These are phyloP conservation scores for Aspergillus heteromorphus DNA, from an alignment of 495 filamentous ascomycete genomes.

Conservation along the genomic window DNA sequence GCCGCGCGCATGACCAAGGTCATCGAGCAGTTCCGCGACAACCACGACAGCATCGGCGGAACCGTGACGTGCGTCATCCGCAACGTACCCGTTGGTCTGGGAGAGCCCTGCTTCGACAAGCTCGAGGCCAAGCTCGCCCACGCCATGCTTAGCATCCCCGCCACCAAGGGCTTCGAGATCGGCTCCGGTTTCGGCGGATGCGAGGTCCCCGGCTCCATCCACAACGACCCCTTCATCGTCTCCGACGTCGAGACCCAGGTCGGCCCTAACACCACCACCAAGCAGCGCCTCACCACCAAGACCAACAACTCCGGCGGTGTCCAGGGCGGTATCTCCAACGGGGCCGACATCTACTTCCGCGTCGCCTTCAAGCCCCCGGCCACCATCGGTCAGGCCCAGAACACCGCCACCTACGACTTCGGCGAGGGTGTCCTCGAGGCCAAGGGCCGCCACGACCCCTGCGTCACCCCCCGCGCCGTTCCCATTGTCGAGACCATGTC, in stretches of 20 bases:
- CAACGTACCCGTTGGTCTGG: constrained; percentile 80
- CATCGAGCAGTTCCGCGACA: constrained; percentile 76
- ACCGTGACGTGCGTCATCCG: constrained; percentile 95
- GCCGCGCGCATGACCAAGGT: constrained; percentile 69
- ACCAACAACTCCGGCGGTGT: constrained; percentile 97
- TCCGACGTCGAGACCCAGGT: constrained; percentile 37
- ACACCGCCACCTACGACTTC: constrained; percentile 73
- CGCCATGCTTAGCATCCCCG: constrained; percentile 95
- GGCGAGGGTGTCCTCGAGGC: constrained; percentile 76
- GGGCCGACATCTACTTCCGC: constrained; percentile 90
- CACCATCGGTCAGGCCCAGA: constrained; percentile 89
- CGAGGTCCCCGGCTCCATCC: constrained; percentile 79
- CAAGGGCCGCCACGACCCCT: constrained; percentile 94
- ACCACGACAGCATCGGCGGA: constrained; percentile 85
- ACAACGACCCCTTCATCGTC: constrained; percentile 88
- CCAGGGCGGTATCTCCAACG: constrained; percentile 95
- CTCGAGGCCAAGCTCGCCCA: constrained; percentile 90
- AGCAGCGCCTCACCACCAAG: constrained; percentile 67
- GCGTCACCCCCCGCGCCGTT: constrained; percentile 88
- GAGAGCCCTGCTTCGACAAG: constrained; percentile 96
- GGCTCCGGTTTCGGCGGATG: constrained; percentile 90
- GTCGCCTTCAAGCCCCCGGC: constrained; percentile 94
- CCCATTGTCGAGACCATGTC: constrained; percentile 98
- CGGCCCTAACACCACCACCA: constrained; percentile 29
- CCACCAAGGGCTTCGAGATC: constrained; percentile 95